Evolutionary conservation across 2,329 filamentous ascomycete genomes (phyloP).

Genomic region (Sporothrix dimorphospora): DNA sequence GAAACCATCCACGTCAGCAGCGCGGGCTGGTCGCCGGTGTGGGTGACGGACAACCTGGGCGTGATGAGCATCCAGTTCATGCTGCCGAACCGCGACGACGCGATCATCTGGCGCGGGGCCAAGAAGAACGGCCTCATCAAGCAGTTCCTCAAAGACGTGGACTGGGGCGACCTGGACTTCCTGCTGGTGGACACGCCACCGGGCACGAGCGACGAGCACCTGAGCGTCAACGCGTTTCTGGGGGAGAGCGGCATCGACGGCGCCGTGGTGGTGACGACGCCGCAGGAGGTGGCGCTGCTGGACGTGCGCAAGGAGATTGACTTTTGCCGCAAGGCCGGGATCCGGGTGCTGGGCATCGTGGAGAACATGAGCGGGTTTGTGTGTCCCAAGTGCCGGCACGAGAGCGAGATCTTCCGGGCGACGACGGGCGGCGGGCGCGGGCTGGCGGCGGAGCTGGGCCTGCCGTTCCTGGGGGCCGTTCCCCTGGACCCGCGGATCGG

Average conservation of each 20-base stretch:
- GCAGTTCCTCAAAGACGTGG: slow-evolving; percentile 95
- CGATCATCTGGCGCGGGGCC: slow-evolving; percentile 94
- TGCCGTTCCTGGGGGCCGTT: slow-evolving; percentile 87
- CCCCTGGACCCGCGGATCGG: slow-evolving; percentile 92
- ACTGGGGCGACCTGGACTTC: slow-evolving; percentile 95
- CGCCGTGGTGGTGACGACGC: slow-evolving; percentile 90
- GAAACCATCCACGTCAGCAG: slow-evolving; percentile 92
- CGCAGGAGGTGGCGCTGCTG: slow-evolving; percentile 88
- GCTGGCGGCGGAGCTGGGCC: slow-evolving; percentile 81
- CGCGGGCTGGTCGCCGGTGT: slow-evolving; percentile 91
- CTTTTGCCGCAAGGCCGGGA: slow-evolving; percentile 93
- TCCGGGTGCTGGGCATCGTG: slow-evolving; percentile 82
- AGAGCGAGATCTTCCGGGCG: slow-evolving; percentile 83
- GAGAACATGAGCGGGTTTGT: slow-evolving; percentile 99
- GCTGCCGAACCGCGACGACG: slow-evolving; percentile 90
- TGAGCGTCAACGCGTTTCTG: slow-evolving; percentile 89
- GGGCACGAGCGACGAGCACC: slow-evolving; percentile 91
- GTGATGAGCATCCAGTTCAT: slow-evolving; percentile 99
- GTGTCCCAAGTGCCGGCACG: slow-evolving; percentile 84
- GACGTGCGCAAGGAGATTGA: slow-evolving; percentile 98
- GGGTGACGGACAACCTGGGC: slow-evolving; percentile 89
- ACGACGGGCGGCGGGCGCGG: slow-evolving; percentile 85
- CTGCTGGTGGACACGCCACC: slow-evolving; percentile 94
- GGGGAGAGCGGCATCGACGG: slow-evolving; percentile 92
- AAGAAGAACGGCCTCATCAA: slow-evolving; percentile 99